A percentile compares a stretch with the other conserved stretches of the same genome.
phyloP scores from a whole-genome alignment of 2,329 filamentous ascomycete genomes.

The Claviceps sorghi region DNA sequence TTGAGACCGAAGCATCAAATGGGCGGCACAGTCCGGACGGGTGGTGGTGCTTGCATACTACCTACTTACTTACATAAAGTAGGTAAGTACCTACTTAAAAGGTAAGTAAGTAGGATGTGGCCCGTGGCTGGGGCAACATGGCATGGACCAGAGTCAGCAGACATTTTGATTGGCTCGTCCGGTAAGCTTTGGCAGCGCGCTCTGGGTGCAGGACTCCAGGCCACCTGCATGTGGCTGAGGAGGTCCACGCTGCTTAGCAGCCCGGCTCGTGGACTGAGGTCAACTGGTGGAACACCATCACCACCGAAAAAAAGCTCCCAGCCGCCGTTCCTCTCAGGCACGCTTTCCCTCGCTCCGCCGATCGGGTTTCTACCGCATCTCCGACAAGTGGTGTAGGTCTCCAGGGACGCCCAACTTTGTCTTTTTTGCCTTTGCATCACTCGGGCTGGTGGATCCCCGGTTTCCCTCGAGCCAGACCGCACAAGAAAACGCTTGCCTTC shows the following conservation, averaged over 20 bases:
- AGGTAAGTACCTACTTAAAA: no score
- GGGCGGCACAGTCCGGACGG: no score
- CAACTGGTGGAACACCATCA: constrained; percentile 1
- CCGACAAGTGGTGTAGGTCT: background rate
- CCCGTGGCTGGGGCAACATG: background rate
- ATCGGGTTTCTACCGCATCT: background rate
- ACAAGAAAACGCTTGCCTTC: background rate
- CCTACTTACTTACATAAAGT: no score
- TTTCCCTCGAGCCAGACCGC: background rate
- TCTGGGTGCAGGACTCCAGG: no score
- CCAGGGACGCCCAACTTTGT: background rate
- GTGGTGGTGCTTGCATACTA: background rate
- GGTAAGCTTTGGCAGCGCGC: background rate
- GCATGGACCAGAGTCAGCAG: background rate
- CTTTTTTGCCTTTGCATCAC: background rate
- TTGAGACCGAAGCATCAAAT: background rate
- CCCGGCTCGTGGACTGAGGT: constrained; percentile 2
- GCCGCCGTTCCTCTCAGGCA: background rate
- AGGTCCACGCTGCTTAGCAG: no score
- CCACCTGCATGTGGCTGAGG: no score
- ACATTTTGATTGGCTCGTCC: background rate
- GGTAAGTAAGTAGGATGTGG: background rate
- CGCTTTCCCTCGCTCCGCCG: constrained; percentile 1
- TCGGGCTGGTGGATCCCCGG: background rate
- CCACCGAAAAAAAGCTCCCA: constrained; percentile 4